These are phyloP conservation scores for Mollisia scopiformis DNA, from an alignment of 2,329 filamentous ascomycete species.

Conservation along the genomic window DNA sequence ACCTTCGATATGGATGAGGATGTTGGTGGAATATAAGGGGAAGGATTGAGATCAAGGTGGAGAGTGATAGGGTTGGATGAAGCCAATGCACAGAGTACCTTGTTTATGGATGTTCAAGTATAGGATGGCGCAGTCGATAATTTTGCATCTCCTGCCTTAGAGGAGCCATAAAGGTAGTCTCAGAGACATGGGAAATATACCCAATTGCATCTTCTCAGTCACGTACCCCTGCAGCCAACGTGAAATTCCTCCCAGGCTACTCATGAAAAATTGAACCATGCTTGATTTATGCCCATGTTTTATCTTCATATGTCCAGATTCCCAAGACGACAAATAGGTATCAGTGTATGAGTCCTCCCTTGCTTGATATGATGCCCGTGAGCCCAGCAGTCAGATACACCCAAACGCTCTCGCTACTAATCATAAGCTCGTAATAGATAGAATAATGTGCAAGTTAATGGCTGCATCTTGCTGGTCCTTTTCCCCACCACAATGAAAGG, in stretches of 20 bases:
- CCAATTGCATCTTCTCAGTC: not conserved
- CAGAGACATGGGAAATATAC: not conserved
- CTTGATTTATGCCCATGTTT: not conserved
- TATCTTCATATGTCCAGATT: not conserved
- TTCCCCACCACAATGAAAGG: too few species aligned
- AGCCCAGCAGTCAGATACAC: not conserved
- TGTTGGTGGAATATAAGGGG: slow-evolving; percentile 12
- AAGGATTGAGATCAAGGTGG: not conserved
- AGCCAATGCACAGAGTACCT: not conserved
- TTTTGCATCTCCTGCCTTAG: too few species aligned
- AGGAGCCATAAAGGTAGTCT: not conserved
- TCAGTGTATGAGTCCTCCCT: not conserved
- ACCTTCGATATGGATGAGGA: slow-evolving; percentile 30
- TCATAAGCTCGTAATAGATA: not conserved
- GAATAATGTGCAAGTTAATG: not conserved
- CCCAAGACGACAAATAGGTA: slow-evolving; percentile 1
- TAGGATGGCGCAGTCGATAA: too few species aligned
- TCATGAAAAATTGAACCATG: not conserved
- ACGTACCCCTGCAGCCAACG: too few species aligned
- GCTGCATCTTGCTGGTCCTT: too few species aligned
- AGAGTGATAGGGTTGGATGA: not conserved
- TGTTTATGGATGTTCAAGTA: too few species aligned
- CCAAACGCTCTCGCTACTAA: not conserved
- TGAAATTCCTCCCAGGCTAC: not conserved
- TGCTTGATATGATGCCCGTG: not conserved